Evolutionary conservation across 768 basidiomycete species (phyloP), one percentile per base, ranked within the genome.

Genomic region (Lentinula guzmanii): DNA sequence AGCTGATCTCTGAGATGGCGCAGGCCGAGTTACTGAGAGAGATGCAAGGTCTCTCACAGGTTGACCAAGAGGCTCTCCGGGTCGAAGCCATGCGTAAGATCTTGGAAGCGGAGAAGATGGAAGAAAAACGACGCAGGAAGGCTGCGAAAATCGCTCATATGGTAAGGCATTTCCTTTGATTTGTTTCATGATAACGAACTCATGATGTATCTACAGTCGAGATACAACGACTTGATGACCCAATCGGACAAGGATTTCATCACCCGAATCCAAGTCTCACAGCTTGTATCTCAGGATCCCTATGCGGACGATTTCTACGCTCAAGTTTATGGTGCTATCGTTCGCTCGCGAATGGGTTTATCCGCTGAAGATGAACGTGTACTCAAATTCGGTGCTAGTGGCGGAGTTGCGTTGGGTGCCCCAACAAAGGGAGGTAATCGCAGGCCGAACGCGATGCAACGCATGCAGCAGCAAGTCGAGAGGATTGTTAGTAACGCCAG

Each of bases 201-300:
- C 28, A 70, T 43, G 65, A 37, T 18, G 65, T 60, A 4, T 60
- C 41, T 61, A 8, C 57, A 94, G 93, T 85, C 94, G 63, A 86
- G 91, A 62, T 95, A 95, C 70, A 96, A 96, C 66, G 93, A 95
- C 71, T 81, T 95, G 41, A 96, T 96, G 94, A 94, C 93, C 3
- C 93, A 95, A 74, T 95, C 92, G 10, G 97, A 99, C 80, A 98
- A 98, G 76, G 97, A 98, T 70, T 99, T 98, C 71, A 98, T 99
- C 75, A 98, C 97, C 39, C 87, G 97, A 28, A 98, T 99, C 64
- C 97, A 99, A 73, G 93, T 99, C 37, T 98, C 96, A 1, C 97
- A 98, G 70, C 89, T 98, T 45, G 95, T 97, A 48, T 96, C 95
- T 5, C 89, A 92, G 69, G 97, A 99, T 75, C 97, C 97, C 0